phyloP scores from a whole-genome alignment of 2,329 filamentous ascomycete species.

The Aschersonia sp. region DNA sequence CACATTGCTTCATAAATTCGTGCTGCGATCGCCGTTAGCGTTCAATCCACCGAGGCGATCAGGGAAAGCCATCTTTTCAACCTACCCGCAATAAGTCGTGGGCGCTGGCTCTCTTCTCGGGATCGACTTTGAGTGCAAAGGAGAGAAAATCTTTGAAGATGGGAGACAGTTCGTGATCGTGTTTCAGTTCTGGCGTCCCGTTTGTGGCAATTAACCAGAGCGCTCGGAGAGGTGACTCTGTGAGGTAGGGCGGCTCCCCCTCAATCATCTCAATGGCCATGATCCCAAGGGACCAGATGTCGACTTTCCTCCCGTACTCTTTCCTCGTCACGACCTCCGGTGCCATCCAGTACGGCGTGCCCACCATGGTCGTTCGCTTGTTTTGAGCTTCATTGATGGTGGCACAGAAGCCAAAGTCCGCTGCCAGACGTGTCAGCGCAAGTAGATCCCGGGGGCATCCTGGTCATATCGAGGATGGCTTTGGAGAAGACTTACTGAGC shows the following conservation, averaged over 20 bases:
- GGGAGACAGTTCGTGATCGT: slow-evolving; percentile 66
- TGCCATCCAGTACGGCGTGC: slow-evolving; percentile 99
- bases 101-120: slow-evolving; percentile 89
- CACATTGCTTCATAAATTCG: slow-evolving; percentile 65
- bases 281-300: slow-evolving; percentile 96
- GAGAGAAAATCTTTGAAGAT: slow-evolving; percentile 86
- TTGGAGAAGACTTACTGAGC: slow-evolving; percentile 54
- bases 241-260: slow-evolving; percentile 91
- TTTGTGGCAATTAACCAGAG: slow-evolving; percentile 95
- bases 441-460: no score
- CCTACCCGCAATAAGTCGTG: slow-evolving; percentile 85
- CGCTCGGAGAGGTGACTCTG: slow-evolving; percentile 82
- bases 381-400: slow-evolving; percentile 96
- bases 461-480: background rate
- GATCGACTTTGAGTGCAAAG: slow-evolving; percentile 90
- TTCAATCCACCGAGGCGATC: background rate
- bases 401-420: slow-evolving; percentile 96
- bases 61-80: background rate
- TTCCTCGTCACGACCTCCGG: slow-evolving; percentile 95
- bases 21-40: slow-evolving; percentile 36
- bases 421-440: slow-evolving; percentile 25
- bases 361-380: slow-evolving; percentile 98
- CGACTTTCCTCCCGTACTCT: slow-evolving; percentile 95
- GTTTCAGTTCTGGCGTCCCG: slow-evolving; percentile 88
- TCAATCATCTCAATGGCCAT: slow-evolving; percentile 99